Evolutionary conservation across 441 rosid species (phyloP).

Genomic region (Adansonia rubrostipa): DNA sequence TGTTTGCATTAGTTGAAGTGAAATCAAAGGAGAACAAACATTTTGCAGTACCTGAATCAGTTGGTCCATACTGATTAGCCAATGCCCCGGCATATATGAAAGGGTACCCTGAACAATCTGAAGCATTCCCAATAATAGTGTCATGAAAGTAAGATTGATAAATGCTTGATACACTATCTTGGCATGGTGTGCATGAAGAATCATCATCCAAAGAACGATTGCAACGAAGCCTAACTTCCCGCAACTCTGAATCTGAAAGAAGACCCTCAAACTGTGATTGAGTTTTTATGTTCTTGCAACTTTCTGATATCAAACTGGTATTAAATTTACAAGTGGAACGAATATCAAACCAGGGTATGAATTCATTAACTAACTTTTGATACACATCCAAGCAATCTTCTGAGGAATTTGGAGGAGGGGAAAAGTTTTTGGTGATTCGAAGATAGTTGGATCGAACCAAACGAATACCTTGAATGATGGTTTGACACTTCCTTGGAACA

Average conservation of each 20-base stretch:
- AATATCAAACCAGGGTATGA: constrained; percentile 39
- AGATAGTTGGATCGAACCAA: constrained; percentile 49
- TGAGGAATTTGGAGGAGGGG: constrained; percentile 41
- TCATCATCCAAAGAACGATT: background rate
- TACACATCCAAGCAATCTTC: constrained; percentile 45
- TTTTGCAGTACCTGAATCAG: constrained; percentile 17
- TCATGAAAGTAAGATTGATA: constrained; percentile 9
- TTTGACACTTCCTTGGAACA: constrained; percentile 32
- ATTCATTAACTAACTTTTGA: constrained; percentile 29
- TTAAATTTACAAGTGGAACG: constrained; percentile 41
- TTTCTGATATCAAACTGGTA: constrained; percentile 41
- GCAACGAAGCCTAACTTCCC: constrained; percentile 18
- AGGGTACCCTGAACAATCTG: constrained; percentile 16
- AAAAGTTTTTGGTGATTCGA: constrained; percentile 41
- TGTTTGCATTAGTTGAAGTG: background rate
- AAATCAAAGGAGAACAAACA: constrained; percentile 21
- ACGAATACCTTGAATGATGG: constrained; percentile 44
- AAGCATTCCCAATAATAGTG: background rate
- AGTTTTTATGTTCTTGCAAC: constrained; percentile 43
- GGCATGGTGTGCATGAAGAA: background rate
- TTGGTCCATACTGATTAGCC: constrained; percentile 8
- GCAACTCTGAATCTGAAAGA: background rate
- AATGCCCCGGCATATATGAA: constrained; percentile 12
- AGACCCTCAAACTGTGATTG: constrained; percentile 39
- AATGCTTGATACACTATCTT: constrained; percentile 4